phyloP scores from a whole-genome alignment of 768 basidiomycete genomes.

The Candolleomyces efflorescens region DNA sequence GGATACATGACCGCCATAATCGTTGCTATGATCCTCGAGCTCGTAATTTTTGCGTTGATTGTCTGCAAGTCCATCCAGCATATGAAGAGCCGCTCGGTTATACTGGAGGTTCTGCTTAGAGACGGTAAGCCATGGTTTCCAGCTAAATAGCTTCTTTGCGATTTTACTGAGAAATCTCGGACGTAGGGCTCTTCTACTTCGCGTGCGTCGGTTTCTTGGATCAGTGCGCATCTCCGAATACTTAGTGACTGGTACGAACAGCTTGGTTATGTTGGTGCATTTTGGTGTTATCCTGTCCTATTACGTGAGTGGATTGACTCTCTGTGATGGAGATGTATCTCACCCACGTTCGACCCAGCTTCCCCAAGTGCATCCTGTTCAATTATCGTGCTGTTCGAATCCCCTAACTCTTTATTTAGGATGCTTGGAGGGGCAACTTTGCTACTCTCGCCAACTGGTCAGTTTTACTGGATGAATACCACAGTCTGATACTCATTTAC shows the following conservation, averaged over 20 bases:
- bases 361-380: slow-evolving; percentile 7
- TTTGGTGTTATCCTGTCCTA: slow-evolving; percentile 5
- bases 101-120: slow-evolving; percentile 32
- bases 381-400: slow-evolving; percentile 11
- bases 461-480: slow-evolving; percentile 19
- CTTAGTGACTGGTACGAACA: background rate
- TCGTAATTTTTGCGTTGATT: slow-evolving; percentile 38
- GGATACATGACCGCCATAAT: slow-evolving; percentile 8
- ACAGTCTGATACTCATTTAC: background rate
- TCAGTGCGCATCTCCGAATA: too few relatives aligned
- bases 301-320: slow-evolving; percentile 1
- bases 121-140: slow-evolving; percentile 30
- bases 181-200: background rate
- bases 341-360: background rate
- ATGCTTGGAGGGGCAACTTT: slow-evolving; percentile 7
- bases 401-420: slow-evolving; percentile 12
- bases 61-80: slow-evolving; percentile 29
- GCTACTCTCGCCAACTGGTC: slow-evolving; percentile 1
- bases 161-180: background rate
- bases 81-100: slow-evolving; percentile 13
- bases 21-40: slow-evolving; percentile 28
- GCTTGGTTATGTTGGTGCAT: slow-evolving; percentile 4
- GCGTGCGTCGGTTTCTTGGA: slow-evolving; percentile 28
- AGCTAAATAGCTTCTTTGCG: background rate
- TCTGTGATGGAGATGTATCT: background rate